A percentile compares a stretch with the other conserved stretches of the same genome.
These are phyloP conservation scores for Phytopythium ostracodes DNA, from an alignment of 352 stramenopile species.

Conservation along the genomic window DNA sequence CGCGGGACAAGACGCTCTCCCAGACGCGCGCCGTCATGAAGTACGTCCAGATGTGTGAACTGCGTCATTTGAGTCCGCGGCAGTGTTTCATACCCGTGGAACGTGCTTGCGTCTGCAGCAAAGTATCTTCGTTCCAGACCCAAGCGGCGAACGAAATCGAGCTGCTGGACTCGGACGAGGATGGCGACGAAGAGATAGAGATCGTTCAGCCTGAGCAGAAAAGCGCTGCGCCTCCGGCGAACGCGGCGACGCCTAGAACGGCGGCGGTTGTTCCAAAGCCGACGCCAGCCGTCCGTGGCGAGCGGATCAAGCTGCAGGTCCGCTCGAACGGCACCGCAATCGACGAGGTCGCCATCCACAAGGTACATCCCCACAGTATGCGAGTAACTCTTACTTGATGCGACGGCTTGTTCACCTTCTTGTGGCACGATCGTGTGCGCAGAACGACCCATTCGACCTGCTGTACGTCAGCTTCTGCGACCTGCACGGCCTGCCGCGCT, in stretches of 20 bases:
- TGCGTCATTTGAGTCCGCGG: neutral
- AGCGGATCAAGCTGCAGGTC: conserved; percentile 47
- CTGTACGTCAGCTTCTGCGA: conserved; percentile 66
- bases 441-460: conserved; percentile 64
- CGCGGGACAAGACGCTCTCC: conserved; percentile 51
- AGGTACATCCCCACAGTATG: conserved; percentile 19
- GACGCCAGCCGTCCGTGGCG: conserved; percentile 23
- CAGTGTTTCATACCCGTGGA: no score
- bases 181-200: conserved; percentile 27
- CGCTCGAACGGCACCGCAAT: conserved; percentile 52
- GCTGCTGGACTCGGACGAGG: conserved; percentile 50
- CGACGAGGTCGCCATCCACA: conserved; percentile 56
- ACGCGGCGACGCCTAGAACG: conserved; percentile 2
- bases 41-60: conserved; percentile 11
- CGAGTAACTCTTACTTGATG: neutral
- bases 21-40: conserved; percentile 60
- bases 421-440: neutral
- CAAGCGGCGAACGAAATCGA: conserved; percentile 36
- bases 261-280: neutral
- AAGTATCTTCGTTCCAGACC: conserved; percentile 21
- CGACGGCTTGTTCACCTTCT: neutral
- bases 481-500: conserved; percentile 48
- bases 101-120: conserved; percentile 11
- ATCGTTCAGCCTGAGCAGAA: conserved; percentile 1
- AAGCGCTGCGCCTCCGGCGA: neutral